Conservation (phyloP, 1,284 basidiomycete genomes). For the Cutaneotrichosporon sp. region DNA sequence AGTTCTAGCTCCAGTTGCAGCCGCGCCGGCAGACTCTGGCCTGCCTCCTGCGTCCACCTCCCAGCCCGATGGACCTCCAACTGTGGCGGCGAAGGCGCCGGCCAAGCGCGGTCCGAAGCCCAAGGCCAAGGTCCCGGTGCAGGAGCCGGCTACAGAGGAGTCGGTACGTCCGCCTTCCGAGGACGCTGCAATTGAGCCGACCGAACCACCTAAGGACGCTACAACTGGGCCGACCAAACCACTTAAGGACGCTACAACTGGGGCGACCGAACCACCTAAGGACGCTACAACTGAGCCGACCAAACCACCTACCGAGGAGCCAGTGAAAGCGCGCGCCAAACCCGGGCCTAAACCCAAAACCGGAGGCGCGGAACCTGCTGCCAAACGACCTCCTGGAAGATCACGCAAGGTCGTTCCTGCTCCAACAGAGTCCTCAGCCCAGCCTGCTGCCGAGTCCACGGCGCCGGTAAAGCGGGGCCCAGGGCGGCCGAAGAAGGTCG, state of each 20-base stretch:
- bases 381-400: background rate
- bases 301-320: background rate
- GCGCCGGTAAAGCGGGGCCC: background rate
- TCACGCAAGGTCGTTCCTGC: background rate
- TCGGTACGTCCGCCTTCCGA: background rate
- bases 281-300: background rate
- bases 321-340: background rate
- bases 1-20: background rate
- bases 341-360: conserved; percentile 1
- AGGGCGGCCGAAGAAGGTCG: background rate
- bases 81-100: background rate
- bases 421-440: background rate
- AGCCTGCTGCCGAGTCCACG: background rate
- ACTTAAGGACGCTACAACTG: too few relatives aligned
- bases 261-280: background rate
- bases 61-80: too few relatives aligned
- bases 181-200: background rate
- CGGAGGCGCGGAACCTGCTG: background rate
- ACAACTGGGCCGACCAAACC: background rate
- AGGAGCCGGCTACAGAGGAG: background rate
- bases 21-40: background rate
- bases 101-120: background rate
- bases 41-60: too few relatives aligned
- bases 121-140: background rate
- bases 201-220: too few relatives aligned